Conservation (phyloP, 1,284 basidiomycete genomes). For the Cutaneotrichosporon cyanovorans region DNA sequence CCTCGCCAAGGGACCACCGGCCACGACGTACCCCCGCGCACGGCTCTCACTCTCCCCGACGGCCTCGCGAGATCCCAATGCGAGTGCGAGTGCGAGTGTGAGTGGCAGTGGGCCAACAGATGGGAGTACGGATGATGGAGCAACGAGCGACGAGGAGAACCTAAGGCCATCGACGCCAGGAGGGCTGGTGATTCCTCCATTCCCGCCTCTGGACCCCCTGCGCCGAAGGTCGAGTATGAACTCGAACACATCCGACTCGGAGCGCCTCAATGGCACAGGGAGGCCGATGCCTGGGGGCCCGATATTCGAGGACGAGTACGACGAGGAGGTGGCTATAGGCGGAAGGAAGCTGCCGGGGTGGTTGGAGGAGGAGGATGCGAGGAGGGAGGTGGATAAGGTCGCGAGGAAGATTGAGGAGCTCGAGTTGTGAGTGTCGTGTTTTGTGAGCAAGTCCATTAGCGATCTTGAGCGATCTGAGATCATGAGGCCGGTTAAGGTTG, state of each 20-base stretch:
- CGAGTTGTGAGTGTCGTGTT: constrained; percentile 30
- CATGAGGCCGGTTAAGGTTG: no score
- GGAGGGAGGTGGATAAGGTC: constrained; percentile 55
- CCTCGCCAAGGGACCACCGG: constrained; percentile 11
- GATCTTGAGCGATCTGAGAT: neutral
- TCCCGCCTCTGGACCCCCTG: constrained; percentile 54
- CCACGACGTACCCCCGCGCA: neutral
- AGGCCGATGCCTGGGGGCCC: neutral
- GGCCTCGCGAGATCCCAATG: neutral
- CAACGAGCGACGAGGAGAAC: neutral
- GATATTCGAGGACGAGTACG: constrained; percentile 36
- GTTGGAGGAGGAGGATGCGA: constrained; percentile 56
- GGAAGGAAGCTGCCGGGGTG: constrained; percentile 51
- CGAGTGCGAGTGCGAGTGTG: neutral
- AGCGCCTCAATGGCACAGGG: constrained; percentile 9
- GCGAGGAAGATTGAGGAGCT: constrained; percentile 66
- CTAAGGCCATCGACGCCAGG: constrained; percentile 48
- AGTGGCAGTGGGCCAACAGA: no score
- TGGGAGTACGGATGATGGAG: neutral
- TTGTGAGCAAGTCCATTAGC: constrained; percentile 7
- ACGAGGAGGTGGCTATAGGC: constrained; percentile 44
- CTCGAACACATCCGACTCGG: neutral
- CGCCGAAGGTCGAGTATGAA: constrained; percentile 48
- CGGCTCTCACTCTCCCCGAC: neutral
- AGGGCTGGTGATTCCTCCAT: constrained; percentile 70